phyloP scores from a whole-genome alignment of 2,329 filamentous ascomycete species.

The Hypoxylon sp. region DNA sequence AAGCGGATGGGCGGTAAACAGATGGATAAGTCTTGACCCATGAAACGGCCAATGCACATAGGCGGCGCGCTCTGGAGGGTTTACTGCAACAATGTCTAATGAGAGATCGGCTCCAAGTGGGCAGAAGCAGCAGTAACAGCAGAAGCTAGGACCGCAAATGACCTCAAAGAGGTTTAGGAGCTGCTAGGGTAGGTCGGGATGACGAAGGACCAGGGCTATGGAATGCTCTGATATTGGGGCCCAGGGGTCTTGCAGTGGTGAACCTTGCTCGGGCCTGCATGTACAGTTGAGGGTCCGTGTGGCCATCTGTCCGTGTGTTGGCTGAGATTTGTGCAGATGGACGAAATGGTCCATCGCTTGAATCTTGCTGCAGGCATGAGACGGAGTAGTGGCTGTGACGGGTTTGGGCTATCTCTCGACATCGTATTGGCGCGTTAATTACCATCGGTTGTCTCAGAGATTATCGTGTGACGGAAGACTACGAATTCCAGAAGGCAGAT shows the following conservation, averaged over 20 bases:
- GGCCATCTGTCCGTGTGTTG: conserved; percentile 46
- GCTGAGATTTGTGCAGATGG: conserved; percentile 46
- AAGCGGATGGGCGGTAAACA: conserved; percentile 44
- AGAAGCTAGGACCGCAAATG: conserved; percentile 41
- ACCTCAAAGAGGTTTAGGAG: conserved; percentile 41
- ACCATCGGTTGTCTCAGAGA: conserved; percentile 23
- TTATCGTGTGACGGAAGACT: conserved; percentile 20
- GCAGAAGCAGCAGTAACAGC: conserved; percentile 31
- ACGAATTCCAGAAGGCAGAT: conserved; percentile 22
- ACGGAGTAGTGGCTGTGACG: conserved; percentile 35
- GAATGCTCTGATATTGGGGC: conserved; percentile 45
- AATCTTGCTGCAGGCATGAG: conserved; percentile 26
- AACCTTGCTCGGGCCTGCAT: conserved; percentile 49
- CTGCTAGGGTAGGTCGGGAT: conserved; percentile 46
- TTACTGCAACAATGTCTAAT: conserved; percentile 46
- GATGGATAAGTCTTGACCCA: conserved; percentile 46
- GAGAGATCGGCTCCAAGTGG: conserved; percentile 44
- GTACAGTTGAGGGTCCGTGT: conserved; percentile 39
- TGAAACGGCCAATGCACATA: conserved; percentile 56
- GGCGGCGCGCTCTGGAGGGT: conserved; percentile 46
- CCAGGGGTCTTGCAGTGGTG: conserved; percentile 32
- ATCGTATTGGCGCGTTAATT: conserved; percentile 32
- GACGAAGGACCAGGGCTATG: conserved; percentile 49
- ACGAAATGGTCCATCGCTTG: conserved; percentile 18
- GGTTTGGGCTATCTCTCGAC: conserved; percentile 29